Evolutionary conservation across 2,329 filamentous ascomycete species (phyloP).

Genomic region (Clarireedia paspali): DNA sequence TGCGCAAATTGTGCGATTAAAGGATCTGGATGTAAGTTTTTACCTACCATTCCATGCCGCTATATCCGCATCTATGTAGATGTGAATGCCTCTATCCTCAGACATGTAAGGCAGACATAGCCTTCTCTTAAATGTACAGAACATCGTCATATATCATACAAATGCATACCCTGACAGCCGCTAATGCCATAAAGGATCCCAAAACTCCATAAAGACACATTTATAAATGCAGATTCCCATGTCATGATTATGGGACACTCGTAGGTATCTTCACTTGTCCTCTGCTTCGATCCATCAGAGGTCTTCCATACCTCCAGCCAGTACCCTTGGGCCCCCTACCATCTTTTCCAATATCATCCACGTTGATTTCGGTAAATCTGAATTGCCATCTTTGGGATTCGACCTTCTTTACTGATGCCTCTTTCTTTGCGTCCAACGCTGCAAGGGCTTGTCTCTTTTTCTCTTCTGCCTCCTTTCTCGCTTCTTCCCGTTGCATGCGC

Average conservation of each 20-base stretch:
- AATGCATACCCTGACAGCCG: neutral
- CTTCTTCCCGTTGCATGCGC: constrained; percentile 21
- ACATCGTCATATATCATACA: neutral
- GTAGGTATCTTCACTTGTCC: constrained; percentile 63
- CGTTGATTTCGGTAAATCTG: constrained; percentile 51
- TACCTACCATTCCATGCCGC: too few species aligned
- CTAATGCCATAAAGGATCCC: constrained; percentile 4
- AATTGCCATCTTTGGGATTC: constrained; percentile 49
- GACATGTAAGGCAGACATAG: too few species aligned
- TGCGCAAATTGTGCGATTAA: too few species aligned
- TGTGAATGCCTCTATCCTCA: too few species aligned
- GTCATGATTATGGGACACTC: constrained; percentile 34
- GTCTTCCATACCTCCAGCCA: constrained; percentile 58
- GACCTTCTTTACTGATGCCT: constrained; percentile 37
- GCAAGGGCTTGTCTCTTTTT: constrained; percentile 35
- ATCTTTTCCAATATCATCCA: constrained; percentile 46
- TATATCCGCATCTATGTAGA: too few species aligned
- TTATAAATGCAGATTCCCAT: constrained; percentile 1
- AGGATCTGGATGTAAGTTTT: too few species aligned
- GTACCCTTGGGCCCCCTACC: constrained; percentile 45
- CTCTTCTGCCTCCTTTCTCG: constrained; percentile 33
- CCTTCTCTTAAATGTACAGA: neutral
- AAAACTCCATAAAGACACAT: constrained; percentile 6
- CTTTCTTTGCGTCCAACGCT: constrained; percentile 30
- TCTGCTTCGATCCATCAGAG: constrained; percentile 53